Base-by-base conservation (phyloP, 768 basidiomycete species). In the Terana coerulea region DNA sequence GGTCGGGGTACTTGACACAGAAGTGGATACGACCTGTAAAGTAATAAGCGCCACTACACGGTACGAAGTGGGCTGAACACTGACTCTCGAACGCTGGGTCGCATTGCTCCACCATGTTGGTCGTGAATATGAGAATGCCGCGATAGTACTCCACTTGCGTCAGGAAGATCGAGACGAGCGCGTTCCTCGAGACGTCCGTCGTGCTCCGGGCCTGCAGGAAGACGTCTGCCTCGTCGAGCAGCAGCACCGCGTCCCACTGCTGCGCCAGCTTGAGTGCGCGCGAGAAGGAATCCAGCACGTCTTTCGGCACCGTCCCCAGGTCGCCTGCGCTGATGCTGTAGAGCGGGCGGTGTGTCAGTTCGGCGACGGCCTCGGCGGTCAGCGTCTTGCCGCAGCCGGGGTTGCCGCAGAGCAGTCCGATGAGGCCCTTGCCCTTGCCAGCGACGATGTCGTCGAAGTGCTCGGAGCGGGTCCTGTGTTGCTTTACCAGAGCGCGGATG, bases 321-420 rank as follows among this genome's bases (percentile, higher is more conserved):
- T 72, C 70, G 15, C 70, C 69, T 9, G 65, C 64, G 22, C 59
- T 61, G 36, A 72, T 58, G 2, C 47, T 49, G 44, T 69, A 69
- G 2, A 72, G 54, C 3, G 70, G 67, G 6, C 60, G 52, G 9
- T 56, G 58, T 2, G 64, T 66, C n/a, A 50, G 36, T 40, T 70
- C 66, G 0, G 67, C 66, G 17, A 67, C 58, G n/a, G 68, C 65
- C 52, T 71, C 69, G 5, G 66, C 68, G 14, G 68, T 67, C 22
- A 71, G 59, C 0, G 69, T 72, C 54, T 73, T 73, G 5, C 71
- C 71, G 31, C 64, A 63, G 0, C 71, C 71, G 8, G 71, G 71
- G 12, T 46, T 52, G 5, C 70, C 71, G n/a, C 60, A 57, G 14
- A 72, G 58, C 3, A 68, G 54, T 25, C 68, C 63, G 8, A 72